Evolutionary conservation across 768 basidiomycete species (phyloP), one percentile per base, ranked within the genome.

Genomic region (Pisolithus marmoratus): DNA sequence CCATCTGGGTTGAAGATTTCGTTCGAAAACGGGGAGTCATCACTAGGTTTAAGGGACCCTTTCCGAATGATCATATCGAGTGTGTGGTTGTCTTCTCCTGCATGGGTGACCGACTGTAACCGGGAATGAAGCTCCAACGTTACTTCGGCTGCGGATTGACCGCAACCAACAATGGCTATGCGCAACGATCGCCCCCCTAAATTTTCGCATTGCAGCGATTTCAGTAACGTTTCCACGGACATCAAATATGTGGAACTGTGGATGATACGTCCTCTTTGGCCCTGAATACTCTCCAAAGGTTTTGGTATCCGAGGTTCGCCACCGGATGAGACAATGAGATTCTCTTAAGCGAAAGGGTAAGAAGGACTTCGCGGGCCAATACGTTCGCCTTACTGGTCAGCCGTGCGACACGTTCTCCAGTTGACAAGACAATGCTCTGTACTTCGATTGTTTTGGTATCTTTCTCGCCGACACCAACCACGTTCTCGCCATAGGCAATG

Each of bases 11-110:
- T 76, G 54, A 80, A 81, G 6, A 80, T 74, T 55, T 79, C 77
- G 61, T 81, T 81, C 40, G 74, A 70, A 55, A 80, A 81, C 1
- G 75, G 75, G 1, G 75, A 73, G 51, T 78, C 77, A 51, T 81
- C 79, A 43, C 76, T 77, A 8, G 76, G 77, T 50, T 74, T 78
- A 42, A 80, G 58, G 0, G 74, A 72, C 14, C 77, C 77, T 57
- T 74, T 73, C 15, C 77, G 75, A 54, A 81, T 72, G 51, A 81
- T 71, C 61, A 81, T 72, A 47, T 81, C 74, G 42, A 81, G 57
- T 44, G 68, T 63, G 52, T 80, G 78, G n/a, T 56, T 55, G 2
- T 54, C 45, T 7, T 54, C 51, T 20, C 58, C 54, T 5, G 51
- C 44, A 20, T 61, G 57, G 20, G 68, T 58, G 47, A 76, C 63